Evolutionary conservation across 1,284 basidiomycete genomes (phyloP).

Genomic region (Peniophora sp.): DNA sequence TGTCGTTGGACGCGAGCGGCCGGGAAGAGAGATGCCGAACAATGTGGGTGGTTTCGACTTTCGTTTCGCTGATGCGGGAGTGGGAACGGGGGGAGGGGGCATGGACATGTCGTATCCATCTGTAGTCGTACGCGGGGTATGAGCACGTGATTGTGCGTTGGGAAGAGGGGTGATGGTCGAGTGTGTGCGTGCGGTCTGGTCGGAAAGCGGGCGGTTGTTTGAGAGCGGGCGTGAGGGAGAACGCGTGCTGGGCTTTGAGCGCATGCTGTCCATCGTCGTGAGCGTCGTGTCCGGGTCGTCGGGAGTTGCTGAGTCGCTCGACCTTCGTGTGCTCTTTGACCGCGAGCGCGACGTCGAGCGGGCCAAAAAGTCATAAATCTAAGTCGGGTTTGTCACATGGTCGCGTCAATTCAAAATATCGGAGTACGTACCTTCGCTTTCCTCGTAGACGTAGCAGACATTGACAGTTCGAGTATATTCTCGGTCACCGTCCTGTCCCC

Average conservation of each 20-base stretch:
- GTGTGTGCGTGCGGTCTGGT: conserved; percentile 51
- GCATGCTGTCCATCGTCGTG: conserved; percentile 11
- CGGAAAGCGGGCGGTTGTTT: conserved; percentile 62
- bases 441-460: conserved; percentile 6
- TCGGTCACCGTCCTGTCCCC: conserved; percentile 9
- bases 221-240: conserved; percentile 55
- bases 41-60: conserved; percentile 32
- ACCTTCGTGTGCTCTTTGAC: conserved; percentile 22
- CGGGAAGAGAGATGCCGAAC: conserved; percentile 42
- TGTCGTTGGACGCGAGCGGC: conserved; percentile 7
- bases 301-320: conserved; percentile 17
- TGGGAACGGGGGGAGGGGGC: conserved; percentile 10
- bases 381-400: background rate
- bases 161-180: conserved; percentile 41
- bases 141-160: conserved; percentile 34
- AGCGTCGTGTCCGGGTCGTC: conserved; percentile 17
- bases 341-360: conserved; percentile 23
- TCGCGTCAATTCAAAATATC: background rate
- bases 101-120: conserved; percentile 12
- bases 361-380: conserved; percentile 27
- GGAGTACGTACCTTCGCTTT: conserved; percentile 9
- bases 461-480: conserved; percentile 2
- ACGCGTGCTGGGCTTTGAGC: conserved; percentile 40
- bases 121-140: conserved; percentile 22
- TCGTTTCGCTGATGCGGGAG: conserved; percentile 7